Conservation (phyloP, 2,329 filamentous ascomycete species). For the Talaromyces sp. region DNA sequence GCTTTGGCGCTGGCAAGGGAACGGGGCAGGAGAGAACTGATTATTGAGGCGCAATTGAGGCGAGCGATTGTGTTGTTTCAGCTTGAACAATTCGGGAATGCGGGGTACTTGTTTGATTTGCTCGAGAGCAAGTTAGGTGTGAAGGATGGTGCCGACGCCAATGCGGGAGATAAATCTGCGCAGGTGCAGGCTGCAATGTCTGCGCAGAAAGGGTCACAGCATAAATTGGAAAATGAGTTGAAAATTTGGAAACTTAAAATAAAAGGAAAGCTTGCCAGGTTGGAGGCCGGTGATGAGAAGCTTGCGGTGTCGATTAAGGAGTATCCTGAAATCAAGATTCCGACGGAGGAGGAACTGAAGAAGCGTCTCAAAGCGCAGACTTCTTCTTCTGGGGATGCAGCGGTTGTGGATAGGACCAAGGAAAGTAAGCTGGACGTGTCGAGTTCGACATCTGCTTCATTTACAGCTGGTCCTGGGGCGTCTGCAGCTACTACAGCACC, state of each 20-base stretch:
- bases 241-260: conserved; percentile 59
- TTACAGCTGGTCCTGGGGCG: conserved; percentile 17
- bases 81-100: conserved; percentile 68
- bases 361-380: conserved; percentile 32
- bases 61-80: conserved; percentile 70
- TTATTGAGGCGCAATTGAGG: conserved; percentile 77
- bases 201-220: conserved; percentile 17
- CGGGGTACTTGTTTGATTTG: conserved; percentile 63
- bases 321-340: conserved; percentile 48
- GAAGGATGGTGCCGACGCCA: conserved; percentile 47
- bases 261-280: conserved; percentile 47
- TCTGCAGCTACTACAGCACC: conserved; percentile 6
- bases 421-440: conserved; percentile 13
- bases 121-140: conserved; percentile 50
- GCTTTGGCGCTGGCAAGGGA: conserved; percentile 60
- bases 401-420: conserved; percentile 8
- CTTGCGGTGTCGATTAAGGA: conserved; percentile 49
- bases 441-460: conserved; percentile 6
- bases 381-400: conserved; percentile 20
- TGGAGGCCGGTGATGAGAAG: conserved; percentile 50
- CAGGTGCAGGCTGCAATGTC: conserved; percentile 26
- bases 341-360: conserved; percentile 39
- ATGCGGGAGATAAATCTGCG: conserved; percentile 24
- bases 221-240: conserved; percentile 37
- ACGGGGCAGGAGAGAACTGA: conserved; percentile 69